Evolutionary conservation across 2,329 filamentous ascomycete genomes (phyloP), one percentile per base, ranked within the genome.

Genomic region (Penicillium glabrum): DNA sequence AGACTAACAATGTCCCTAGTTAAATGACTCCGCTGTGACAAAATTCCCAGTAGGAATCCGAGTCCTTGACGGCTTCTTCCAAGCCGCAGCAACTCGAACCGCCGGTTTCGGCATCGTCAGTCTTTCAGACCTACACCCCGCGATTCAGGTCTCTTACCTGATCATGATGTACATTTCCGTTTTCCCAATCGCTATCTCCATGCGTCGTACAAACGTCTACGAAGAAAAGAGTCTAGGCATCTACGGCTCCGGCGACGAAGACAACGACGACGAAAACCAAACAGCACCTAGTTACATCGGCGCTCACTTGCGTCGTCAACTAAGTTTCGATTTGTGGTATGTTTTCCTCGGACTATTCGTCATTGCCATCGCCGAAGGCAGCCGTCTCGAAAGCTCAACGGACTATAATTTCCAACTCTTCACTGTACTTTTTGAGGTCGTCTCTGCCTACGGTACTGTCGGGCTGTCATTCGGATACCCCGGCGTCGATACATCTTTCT

Each of bases 111-210:
- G 89, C 1, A 90, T 89, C 29, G 85, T 98, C 65, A 91, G 89
- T 70, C 78, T 98, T 39, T 80, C 89, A 1, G 77, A 83, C 0
- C 80, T 99, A 2, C 93, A 98, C 64, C 93, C 95, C 1, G 95
- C 90, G 3, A 91, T 97, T 56, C 93, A 96, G 68, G 91, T 96
- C 14, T 91, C 92, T 24, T 98, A 97, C 77, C 80, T 98, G 75
- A 88, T 98, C 74, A 98, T 98, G 95, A 98, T 98, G 95, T 98
- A 98, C 75, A 96, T 98, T 60, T 96, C 93, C 56, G 90, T 97
- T 58, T 96, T 96, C 66, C 93, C 93, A 5, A 96, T 98, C 66
- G 93, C 95, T 70, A 98, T 98, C 67, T 95, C 90, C 7, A 89
- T 98, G 67, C 91, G 93, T 52, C 83, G 90, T 62, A 97, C 93